phyloP scores from a whole-genome alignment of 495 filamentous ascomycete genomes.

The Penicillium psychrofluorescens region DNA sequence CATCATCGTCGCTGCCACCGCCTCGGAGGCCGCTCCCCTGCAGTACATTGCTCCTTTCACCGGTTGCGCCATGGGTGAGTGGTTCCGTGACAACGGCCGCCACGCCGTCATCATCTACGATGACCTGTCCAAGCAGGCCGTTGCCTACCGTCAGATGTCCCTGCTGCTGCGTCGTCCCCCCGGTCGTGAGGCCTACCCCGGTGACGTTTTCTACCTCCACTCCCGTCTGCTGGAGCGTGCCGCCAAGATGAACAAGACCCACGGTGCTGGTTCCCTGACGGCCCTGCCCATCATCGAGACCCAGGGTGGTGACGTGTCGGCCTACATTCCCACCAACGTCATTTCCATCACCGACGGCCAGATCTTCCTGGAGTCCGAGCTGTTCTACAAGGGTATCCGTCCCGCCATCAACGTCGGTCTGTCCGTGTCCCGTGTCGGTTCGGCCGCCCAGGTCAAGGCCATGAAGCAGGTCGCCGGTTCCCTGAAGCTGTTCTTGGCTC shows the following conservation, averaged over 20 bases:
- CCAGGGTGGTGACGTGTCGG: constrained; percentile 99
- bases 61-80: constrained; percentile 72
- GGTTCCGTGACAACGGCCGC: constrained; percentile 85
- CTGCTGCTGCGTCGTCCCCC: constrained; percentile 97
- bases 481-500: constrained; percentile 99
- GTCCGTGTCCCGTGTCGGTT: constrained; percentile 99
- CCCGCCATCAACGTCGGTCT: constrained; percentile 99
- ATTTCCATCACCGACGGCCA: constrained; percentile 99
- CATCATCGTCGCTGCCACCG: constrained; percentile 90
- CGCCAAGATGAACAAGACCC: constrained; percentile 97
- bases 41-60: constrained; percentile 98
- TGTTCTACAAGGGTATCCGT: constrained; percentile 99
- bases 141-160: constrained; percentile 99
- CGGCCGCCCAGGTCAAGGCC: constrained; percentile 98
- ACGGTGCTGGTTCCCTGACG: constrained; percentile 92
- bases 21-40: constrained; percentile 89
- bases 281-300: constrained; percentile 98
- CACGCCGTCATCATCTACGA: constrained; percentile 93
- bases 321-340: constrained; percentile 99
- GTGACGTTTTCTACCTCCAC: constrained; percentile 99
- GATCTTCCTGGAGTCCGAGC: constrained; percentile 98
- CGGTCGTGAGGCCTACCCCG: constrained; percentile 99
- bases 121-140: constrained; percentile 97
- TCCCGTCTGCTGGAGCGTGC: constrained; percentile 98
- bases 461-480: constrained; percentile 99